A percentile compares a stretch with the other conserved stretches of the same genome.
These are phyloP conservation scores for Phytopythium sindhum DNA, from an alignment of 352 stramenopile genomes.

Conservation along the genomic window DNA sequence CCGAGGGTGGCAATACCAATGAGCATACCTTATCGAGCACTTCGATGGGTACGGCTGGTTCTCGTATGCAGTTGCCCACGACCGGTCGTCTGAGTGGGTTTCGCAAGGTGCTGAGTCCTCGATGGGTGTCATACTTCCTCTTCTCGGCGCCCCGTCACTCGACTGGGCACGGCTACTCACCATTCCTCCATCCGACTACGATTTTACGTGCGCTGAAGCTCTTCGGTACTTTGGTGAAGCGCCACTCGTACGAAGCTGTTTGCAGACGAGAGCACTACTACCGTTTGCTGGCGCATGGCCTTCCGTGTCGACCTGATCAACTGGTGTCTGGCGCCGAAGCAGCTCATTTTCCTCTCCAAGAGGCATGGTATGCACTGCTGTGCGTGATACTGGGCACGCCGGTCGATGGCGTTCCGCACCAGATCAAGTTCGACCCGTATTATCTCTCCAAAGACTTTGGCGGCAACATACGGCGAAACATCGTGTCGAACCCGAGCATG, in stretches of 20 bases:
- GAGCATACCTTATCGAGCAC: neutral
- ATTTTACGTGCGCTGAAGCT: slow-evolving; percentile 36
- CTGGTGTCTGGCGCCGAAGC: slow-evolving; percentile 9
- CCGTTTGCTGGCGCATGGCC: slow-evolving; percentile 50
- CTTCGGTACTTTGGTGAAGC: slow-evolving; percentile 40
- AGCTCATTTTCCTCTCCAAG: slow-evolving; percentile 48
- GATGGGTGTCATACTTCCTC: slow-evolving; percentile 68
- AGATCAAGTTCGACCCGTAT: slow-evolving; percentile 63
- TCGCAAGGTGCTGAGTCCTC: slow-evolving; percentile 52
- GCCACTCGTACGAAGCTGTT: slow-evolving; percentile 40
- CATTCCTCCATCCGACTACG: neutral
- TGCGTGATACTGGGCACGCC: slow-evolving; percentile 59
- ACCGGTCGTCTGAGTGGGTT: slow-evolving; percentile 47
- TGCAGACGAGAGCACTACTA: slow-evolving; percentile 76
- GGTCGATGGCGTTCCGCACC: slow-evolving; percentile 54
- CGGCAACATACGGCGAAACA: slow-evolving; percentile 55
- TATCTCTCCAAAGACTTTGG: slow-evolving; percentile 68
- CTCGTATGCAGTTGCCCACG: slow-evolving; percentile 46
- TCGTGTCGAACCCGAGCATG: slow-evolving; percentile 47
- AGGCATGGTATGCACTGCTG: slow-evolving; percentile 71
- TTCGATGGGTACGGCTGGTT: neutral
- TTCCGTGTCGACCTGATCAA: slow-evolving; percentile 38
- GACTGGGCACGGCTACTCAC: neutral
- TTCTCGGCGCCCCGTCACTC: slow-evolving; percentile 19
- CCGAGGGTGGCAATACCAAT: neutral